phyloP scores from a whole-genome alignment of 257 asterid species.

The Petrea volubilis region DNA sequence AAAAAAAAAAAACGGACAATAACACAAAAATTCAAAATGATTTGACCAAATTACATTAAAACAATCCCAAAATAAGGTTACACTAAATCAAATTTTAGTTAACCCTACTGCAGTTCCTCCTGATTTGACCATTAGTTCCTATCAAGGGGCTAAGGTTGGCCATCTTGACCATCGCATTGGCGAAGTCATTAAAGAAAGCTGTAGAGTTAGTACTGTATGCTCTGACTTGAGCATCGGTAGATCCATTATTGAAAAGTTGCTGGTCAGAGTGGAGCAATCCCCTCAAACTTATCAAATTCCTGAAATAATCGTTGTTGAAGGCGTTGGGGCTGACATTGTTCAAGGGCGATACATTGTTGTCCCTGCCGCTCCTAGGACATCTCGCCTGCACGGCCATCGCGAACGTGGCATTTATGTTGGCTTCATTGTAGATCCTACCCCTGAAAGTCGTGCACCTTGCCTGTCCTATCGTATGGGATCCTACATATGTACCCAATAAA shows the following conservation, averaged over 20 bases:
- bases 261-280: constrained; percentile 77
- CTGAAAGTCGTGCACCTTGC: constrained; percentile 60
- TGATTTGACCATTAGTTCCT: constrained; percentile 62
- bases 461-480: constrained; percentile 70
- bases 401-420: constrained; percentile 50
- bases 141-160: constrained; percentile 65
- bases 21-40: background rate
- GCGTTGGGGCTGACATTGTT: constrained; percentile 33
- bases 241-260: constrained; percentile 56
- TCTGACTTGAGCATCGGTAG: constrained; percentile 62
- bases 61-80: background rate
- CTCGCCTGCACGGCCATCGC: constrained; percentile 35
- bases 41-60: background rate
- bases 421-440: constrained; percentile 54
- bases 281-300: constrained; percentile 31
- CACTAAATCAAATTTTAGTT: constrained; percentile 24
- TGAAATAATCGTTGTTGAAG: constrained; percentile 59
- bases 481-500: constrained; percentile 23
- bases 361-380: constrained; percentile 58
- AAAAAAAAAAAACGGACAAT: too few relatives aligned
- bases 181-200: constrained; percentile 59
- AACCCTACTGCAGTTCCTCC: constrained; percentile 56
- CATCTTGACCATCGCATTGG: constrained; percentile 74
- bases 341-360: constrained; percentile 43
- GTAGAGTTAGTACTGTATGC: constrained; percentile 44